Percentiles rank a stretch among this genome's conserved stretches.
Evolutionary conservation across 225 moss, liverwort and hornwort genomes (phyloP).

Genomic region (Anthoceros angustus): DNA sequence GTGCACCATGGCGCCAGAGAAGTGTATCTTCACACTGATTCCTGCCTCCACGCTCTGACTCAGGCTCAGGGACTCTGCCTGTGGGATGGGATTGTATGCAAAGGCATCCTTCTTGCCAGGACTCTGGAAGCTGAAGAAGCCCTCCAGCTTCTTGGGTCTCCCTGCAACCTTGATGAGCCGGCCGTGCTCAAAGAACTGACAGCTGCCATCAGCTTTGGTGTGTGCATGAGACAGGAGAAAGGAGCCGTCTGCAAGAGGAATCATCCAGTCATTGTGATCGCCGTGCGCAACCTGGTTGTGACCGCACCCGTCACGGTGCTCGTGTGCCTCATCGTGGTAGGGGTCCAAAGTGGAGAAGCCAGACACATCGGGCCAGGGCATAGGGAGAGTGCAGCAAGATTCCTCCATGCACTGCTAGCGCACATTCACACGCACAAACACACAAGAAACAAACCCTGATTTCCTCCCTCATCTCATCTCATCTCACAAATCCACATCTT

Average conservation of each 20-base stretch:
- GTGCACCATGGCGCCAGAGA: background rate
- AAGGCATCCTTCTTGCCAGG: background rate
- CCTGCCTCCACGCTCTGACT: background rate
- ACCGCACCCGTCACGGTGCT: slow-evolving; percentile 25
- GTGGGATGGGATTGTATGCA: too few relatives aligned
- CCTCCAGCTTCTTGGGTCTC: slow-evolving; percentile 27
- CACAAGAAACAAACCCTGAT: background rate
- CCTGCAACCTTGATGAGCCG: slow-evolving; percentile 27
- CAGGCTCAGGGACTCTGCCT: too few relatives aligned
- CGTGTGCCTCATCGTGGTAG: slow-evolving; percentile 13
- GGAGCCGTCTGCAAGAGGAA: slow-evolving; percentile 32
- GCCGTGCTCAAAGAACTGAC: slow-evolving; percentile 32
- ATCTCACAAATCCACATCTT: slow-evolving; percentile 5
- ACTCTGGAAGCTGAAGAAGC: slow-evolving; percentile 31
- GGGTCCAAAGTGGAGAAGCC: slow-evolving; percentile 14
- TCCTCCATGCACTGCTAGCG: slow-evolving; percentile 31
- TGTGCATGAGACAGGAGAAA: slow-evolving; percentile 35
- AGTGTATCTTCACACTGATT: background rate
- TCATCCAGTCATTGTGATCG: slow-evolving; percentile 45
- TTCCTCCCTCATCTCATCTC: background rate
- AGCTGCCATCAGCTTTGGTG: slow-evolving; percentile 16
- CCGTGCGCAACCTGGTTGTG: slow-evolving; percentile 36
- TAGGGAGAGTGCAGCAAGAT: slow-evolving; percentile 34
- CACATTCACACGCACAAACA: background rate
- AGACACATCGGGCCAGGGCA: slow-evolving; percentile 15